Evolutionary conservation across 257 asterid species (phyloP), one percentile per base, ranked within the genome.

Genomic region (Solanum megistacrolobum): DNA sequence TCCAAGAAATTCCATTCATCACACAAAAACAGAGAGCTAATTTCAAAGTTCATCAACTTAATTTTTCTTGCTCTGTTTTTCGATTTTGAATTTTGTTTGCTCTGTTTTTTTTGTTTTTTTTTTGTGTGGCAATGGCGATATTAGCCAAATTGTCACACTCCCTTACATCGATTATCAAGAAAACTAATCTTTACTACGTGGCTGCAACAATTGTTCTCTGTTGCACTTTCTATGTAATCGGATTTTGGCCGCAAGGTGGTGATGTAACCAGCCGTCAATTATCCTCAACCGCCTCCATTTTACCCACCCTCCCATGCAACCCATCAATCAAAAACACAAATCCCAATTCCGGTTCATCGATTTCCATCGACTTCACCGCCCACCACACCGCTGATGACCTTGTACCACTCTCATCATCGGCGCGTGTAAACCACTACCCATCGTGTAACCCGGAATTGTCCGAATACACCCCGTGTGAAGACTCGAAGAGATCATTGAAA

Each of bases 401-500:
- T 62, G 89, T 91, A 75, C 90, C 90, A 6, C 83, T 89, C 83
- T 9, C 92, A 0, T 35, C 91, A 39, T 84, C 43, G 88, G 95
- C 94, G 93, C 95, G 94, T 92, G 98, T 20, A 5, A 14, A 18
- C 3, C 93, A 91, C 20, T 41, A 93, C 92, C 98, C 97, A 0
- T 84, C 98, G 2, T 96, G 99, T 92, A 90, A 74, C 7, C 68
- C 90, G 0, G 83, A 89, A 3, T 73, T 94, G 32, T 93, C 98
- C 74, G 99, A 96, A 89, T 95, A 94, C 96, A 97, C 99, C 5
- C 99, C 99, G 10, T 97, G 98, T 86, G 94, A 97, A 62, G 97
- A 95, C 92, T 85, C 92, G 6, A 76, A 86, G 6, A 87, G 99
- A 41, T 95, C 98, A 71, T 43, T 94, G 84, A 89, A 88, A 58